phyloP scores from a whole-genome alignment of 73 alveolate species.

The Paramecium sonneborni region DNA sequence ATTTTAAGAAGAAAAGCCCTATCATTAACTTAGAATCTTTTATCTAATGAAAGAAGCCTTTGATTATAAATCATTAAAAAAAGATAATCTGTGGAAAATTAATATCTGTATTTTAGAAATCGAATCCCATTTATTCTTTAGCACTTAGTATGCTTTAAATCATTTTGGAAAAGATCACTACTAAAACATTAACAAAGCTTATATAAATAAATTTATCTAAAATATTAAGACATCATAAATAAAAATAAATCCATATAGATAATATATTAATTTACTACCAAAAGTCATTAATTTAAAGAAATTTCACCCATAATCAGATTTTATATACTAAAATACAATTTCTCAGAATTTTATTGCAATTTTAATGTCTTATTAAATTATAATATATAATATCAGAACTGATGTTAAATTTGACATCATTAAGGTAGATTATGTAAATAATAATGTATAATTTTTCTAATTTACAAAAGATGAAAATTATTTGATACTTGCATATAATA shows the following conservation, averaged over 20 bases:
- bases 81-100: not conserved
- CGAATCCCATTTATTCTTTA: not conserved
- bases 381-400: not conserved
- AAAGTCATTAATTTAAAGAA: not conserved
- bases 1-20: not conserved
- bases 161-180: not conserved
- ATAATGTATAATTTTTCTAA: not conserved
- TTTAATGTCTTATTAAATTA: not conserved
- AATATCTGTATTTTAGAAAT: not conserved
- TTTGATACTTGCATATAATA: not conserved
- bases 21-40: not conserved
- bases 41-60: not conserved
- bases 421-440: not conserved
- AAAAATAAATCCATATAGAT: not conserved
- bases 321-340: not conserved
- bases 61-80: not conserved
- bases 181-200: not conserved
- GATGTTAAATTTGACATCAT: not conserved
- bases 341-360: not conserved
- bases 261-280: not conserved
- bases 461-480: not conserved
- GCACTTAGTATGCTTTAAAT: not conserved
- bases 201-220: not conserved
- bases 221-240: not conserved
- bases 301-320: not conserved